These are phyloP conservation scores for Nakazawaea peltata DNA, from an alignment of 805 yeast species.

Conservation along the genomic window DNA sequence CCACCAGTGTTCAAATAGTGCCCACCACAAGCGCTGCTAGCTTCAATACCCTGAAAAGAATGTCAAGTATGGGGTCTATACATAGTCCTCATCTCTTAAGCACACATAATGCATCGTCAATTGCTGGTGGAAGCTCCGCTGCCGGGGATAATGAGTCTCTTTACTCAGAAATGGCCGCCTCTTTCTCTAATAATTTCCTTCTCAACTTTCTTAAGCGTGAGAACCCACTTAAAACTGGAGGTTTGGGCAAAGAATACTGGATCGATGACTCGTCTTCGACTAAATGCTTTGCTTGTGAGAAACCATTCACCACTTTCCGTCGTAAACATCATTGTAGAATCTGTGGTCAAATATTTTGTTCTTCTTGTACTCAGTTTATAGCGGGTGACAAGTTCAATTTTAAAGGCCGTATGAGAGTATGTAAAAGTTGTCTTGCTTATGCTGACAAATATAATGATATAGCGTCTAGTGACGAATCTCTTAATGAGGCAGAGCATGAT, in stretches of 20 bases:
- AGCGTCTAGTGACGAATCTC: conserved; percentile 59
- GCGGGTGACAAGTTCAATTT: conserved; percentile 57
- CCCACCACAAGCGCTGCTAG: not conserved
- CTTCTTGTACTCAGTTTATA: conserved; percentile 68
- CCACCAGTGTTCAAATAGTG: not conserved
- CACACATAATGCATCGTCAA: too few relatives aligned
- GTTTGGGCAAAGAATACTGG: conserved; percentile 61
- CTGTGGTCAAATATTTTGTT: conserved; percentile 93
- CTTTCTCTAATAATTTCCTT: conserved; percentile 9
- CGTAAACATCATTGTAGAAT: conserved; percentile 92
- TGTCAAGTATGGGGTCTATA: not conserved
- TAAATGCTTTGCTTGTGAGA: conserved; percentile 79
- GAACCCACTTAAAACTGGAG: conserved; percentile 8
- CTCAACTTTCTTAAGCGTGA: conserved; percentile 4
- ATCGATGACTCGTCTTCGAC: conserved; percentile 90
- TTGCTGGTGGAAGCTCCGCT: not conserved
- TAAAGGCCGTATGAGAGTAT: conserved; percentile 67
- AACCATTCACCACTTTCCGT: conserved; percentile 75
- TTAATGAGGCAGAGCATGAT: conserved; percentile 25
- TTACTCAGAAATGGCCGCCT: conserved; percentile 7
- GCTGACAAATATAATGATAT: conserved; percentile 62
- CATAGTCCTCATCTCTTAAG: not conserved
- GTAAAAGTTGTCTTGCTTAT: conserved; percentile 59
- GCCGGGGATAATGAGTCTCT: conserved; percentile 5
- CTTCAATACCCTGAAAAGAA: not conserved